Base-by-base conservation (phyloP, 2,329 filamentous ascomycete species). In the Hypoxylon sp. region DNA sequence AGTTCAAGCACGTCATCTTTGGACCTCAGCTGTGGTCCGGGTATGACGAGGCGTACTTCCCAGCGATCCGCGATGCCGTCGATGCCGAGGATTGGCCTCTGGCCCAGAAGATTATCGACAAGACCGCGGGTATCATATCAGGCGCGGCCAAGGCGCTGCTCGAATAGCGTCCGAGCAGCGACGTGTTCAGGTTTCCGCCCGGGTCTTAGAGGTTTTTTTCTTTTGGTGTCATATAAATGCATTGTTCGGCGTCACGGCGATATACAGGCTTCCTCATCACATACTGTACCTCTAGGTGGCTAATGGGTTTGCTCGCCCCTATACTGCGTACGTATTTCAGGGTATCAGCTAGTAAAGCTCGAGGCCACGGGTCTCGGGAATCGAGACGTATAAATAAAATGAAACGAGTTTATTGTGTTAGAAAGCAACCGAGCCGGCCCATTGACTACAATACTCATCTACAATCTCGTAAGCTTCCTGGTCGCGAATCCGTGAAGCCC, bases 1-100 rank as follows among this genome's bases (percentile, higher is more conserved):
- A 98, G 76, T 99, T 92, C 81, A 97, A 96, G 74, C 95, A 97
- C 75, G 83, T 96, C 70, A 78, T 99, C 54, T 96, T 93, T 72
- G 94, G 90, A 1, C 95, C 95, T 0, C 85, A 91, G 69, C 79
- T 85, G 2, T 93, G 91, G 88, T 88, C 87, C 27, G 85, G 83
- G 31, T 84, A 88, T 64, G 83, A 89, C 26, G 83, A 84, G 53
- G 83, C 84, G 0, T 85, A 85, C 60, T 96, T 96, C 76, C 94
- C 94, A 0, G 88, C 88, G n/a, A 89, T 97, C 53, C 83, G 91
- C 54, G 93, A 97, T 69, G 87, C 89, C 7, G 80, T 97, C 35
- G 85, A 90, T 60, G 83, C 80, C 3, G 83, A 84, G 21, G 85
- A 96, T 67, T 93, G 89, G 89, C 78, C 76, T 1, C 73, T 84